Evolutionary conservation across 495 filamentous ascomycete genomes (phyloP).

Genomic region (Geoglossum glabrum): DNA sequence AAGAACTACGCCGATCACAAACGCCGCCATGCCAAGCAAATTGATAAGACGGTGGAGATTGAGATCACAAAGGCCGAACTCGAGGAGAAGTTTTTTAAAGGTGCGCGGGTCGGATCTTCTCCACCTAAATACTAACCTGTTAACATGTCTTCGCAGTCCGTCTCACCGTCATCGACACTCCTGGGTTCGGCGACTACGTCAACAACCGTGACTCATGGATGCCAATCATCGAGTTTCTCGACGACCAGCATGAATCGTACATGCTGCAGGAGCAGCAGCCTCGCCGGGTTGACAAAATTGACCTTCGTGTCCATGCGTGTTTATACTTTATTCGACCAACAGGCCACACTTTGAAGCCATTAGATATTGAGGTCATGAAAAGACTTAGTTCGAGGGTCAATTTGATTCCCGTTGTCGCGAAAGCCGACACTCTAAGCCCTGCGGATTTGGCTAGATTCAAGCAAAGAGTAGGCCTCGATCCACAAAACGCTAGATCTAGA

Average conservation of each 20-base stretch:
- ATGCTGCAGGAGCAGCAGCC: constrained; percentile 99
- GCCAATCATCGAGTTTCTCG: constrained; percentile 98
- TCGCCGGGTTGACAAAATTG: constrained; percentile 91
- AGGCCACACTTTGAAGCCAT: constrained; percentile 92
- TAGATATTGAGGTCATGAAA: constrained; percentile 99
- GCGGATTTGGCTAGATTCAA: constrained; percentile 82
- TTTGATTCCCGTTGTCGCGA: constrained; percentile 92
- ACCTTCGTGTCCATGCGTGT: constrained; percentile 95
- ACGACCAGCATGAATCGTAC: constrained; percentile 99
- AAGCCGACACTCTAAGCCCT: constrained; percentile 93
- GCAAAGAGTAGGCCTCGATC: constrained; percentile 43
- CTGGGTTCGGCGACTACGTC: constrained; percentile 97
- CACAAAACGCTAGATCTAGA: neutral
- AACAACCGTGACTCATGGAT: constrained; percentile 99
- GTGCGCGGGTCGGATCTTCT: constrained; percentile 26
- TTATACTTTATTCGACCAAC: constrained; percentile 98
- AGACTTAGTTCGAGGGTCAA: constrained; percentile 92
- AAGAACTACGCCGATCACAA: constrained; percentile 99
- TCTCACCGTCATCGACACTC: constrained; percentile 94
- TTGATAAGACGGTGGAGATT: constrained; percentile 98
- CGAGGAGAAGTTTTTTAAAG: constrained; percentile 99
- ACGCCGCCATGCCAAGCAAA: constrained; percentile 92
- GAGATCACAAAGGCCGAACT: constrained; percentile 99
- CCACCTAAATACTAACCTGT: constrained; percentile 2
- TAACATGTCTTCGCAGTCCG: constrained; percentile 42